phyloP scores from a whole-genome alignment of 208 protist species.

The Wallacemonas collosoma region DNA sequence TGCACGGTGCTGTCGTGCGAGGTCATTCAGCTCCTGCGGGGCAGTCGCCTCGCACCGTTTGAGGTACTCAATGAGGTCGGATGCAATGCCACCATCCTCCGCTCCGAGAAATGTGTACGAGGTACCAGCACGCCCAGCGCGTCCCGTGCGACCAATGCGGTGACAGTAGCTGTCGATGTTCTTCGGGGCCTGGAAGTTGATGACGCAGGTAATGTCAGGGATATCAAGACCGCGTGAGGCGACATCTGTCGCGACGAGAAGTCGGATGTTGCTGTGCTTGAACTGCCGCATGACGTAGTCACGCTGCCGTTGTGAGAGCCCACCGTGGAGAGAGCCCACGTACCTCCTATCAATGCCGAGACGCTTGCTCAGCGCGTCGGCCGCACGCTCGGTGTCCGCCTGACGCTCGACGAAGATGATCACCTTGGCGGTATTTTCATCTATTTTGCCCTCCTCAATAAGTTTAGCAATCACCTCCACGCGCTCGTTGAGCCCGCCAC shows the following conservation, averaged over 20 bases:
- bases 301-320: conserved; percentile 89
- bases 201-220: conserved; percentile 91
- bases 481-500: conserved; percentile 49
- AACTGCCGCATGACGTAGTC: conserved; percentile 91
- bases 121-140: conserved; percentile 82
- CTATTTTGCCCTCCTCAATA: conserved; percentile 81
- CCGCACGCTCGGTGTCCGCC: conserved; percentile 79
- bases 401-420: conserved; percentile 94
- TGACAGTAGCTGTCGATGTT: conserved; percentile 96
- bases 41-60: conserved; percentile 61
- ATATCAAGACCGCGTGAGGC: conserved; percentile 96
- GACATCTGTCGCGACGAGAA: conserved; percentile 95
- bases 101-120: conserved; percentile 86
- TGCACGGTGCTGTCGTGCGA: conserved; percentile 40
- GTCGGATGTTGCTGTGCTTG: conserved; percentile 80
- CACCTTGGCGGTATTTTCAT: conserved; percentile 84
- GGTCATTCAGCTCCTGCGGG: conserved; percentile 43
- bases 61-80: conserved; percentile 75
- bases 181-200: conserved; percentile 93
- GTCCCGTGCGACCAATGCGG: conserved; percentile 94
- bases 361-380: conserved; percentile 52
- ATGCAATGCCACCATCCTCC: conserved; percentile 53
- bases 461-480: conserved; percentile 69
- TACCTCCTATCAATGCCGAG: conserved; percentile 74
- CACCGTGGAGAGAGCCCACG: conserved; percentile 94